These are phyloP conservation scores for Aspergillus kassunensis DNA, from an alignment of 495 filamentous ascomycete species.

Conservation along the genomic window DNA sequence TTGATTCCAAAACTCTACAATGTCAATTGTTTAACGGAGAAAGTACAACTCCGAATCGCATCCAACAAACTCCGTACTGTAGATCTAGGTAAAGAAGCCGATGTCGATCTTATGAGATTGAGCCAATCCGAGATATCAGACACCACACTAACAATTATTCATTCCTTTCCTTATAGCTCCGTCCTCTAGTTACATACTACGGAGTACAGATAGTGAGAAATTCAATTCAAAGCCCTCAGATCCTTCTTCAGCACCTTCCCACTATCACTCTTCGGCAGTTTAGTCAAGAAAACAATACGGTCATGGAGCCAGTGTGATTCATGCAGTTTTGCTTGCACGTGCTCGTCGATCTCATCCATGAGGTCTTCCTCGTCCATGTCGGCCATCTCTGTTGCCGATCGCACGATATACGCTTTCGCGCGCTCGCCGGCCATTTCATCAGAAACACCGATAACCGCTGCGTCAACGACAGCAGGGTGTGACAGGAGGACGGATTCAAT, in stretches of 20 bases:
- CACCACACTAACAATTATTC: too few relatives aligned
- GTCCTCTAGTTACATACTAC: too few relatives aligned
- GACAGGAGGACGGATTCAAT: slow-evolving; percentile 72
- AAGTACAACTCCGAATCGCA: too few relatives aligned
- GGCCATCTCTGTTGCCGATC: slow-evolving; percentile 26
- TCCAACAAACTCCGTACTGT: too few relatives aligned
- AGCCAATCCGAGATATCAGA: too few relatives aligned
- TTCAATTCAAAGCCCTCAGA: slow-evolving; percentile 33
- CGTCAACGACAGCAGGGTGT: slow-evolving; percentile 66
- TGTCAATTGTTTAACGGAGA: too few relatives aligned
- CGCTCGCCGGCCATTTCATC: slow-evolving; percentile 65
- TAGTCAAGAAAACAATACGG: slow-evolving; percentile 60
- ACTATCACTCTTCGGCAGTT: slow-evolving; percentile 69
- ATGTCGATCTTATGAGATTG: too few relatives aligned
- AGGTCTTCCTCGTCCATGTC: slow-evolving; percentile 19
- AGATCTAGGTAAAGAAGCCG: too few relatives aligned
- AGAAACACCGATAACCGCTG: slow-evolving; percentile 66
- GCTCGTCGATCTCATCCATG: slow-evolving; percentile 42
- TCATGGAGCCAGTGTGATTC: slow-evolving; percentile 24
- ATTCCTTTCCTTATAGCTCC: too few relatives aligned
- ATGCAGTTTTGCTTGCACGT: slow-evolving; percentile 6
- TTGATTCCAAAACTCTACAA: too few relatives aligned
- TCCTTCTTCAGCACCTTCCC: slow-evolving; percentile 76
- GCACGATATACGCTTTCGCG: slow-evolving; percentile 78
- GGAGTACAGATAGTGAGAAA: too few relatives aligned